Percentiles rank a stretch among this genome's conserved stretches.
These are phyloP conservation scores for Hydrangea macrophylla DNA, from an alignment of 148 eudicot genomes.

Conservation along the genomic window DNA sequence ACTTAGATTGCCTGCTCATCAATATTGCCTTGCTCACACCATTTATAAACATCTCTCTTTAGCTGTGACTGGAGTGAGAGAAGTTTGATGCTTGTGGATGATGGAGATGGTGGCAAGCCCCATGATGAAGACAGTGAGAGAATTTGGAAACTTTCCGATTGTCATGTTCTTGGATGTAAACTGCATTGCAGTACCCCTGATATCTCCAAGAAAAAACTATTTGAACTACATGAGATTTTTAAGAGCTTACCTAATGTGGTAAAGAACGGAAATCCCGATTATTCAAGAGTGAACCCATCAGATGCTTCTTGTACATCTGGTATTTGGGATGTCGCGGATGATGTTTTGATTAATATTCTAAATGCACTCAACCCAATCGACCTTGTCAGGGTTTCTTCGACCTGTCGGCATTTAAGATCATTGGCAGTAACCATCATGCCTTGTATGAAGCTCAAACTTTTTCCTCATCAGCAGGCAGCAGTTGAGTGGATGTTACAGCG, in stretches of 20 bases:
- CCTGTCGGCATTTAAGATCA: slow-evolving; percentile 74
- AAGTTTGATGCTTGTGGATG: slow-evolving; percentile 33
- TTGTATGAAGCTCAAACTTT: slow-evolving; percentile 83
- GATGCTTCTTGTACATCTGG: slow-evolving; percentile 41
- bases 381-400: slow-evolving; percentile 66
- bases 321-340: slow-evolving; percentile 70
- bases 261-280: slow-evolving; percentile 30
- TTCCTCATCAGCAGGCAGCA: slow-evolving; percentile 94
- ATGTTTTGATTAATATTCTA: slow-evolving; percentile 57
- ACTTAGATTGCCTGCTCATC: not conserved
- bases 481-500: slow-evolving; percentile 99
- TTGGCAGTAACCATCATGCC: slow-evolving; percentile 81
- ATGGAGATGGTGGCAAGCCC: slow-evolving; percentile 20
- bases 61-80: slow-evolving; percentile 88
- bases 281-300: slow-evolving; percentile 50
- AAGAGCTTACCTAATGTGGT: slow-evolving; percentile 66
- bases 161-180: slow-evolving; percentile 81
- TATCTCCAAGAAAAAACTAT: slow-evolving; percentile 49
- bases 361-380: slow-evolving; percentile 53
- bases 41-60: slow-evolving; percentile 15
- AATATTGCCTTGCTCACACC: not conserved
- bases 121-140: slow-evolving; percentile 16
- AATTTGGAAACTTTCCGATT: slow-evolving; percentile 61
- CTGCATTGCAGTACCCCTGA: slow-evolving; percentile 45
- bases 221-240: slow-evolving; percentile 87